Evolutionary conservation across 2,329 filamentous ascomycete genomes (phyloP), one percentile per base, ranked within the genome.

Genomic region (Exophiala calicioides): DNA sequence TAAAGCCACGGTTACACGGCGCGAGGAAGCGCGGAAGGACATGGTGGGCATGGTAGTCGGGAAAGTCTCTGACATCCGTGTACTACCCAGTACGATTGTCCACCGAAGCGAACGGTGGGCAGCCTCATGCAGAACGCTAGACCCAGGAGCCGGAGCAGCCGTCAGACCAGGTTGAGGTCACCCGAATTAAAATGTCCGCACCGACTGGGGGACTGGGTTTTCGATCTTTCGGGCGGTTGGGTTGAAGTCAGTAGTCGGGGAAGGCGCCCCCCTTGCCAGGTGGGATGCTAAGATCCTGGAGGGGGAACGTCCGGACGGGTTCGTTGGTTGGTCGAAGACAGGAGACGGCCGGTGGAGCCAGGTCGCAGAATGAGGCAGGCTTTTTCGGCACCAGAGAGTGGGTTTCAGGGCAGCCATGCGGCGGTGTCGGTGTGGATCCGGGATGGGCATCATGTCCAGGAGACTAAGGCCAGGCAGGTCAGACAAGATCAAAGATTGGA

Each of bases 51-150:
- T 34, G 39, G 38, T 43, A 52, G 47, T 49, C 51, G 30, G 31
- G 34, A 47, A 52, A 49, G 21, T 46, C 37, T 50, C 46, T 53
- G 47, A 54, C 54, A 56, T 56, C 54, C 54, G 50, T 36, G 46
- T 31, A 29, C 36, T 44, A 36, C 54, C 54, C 47, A 35, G 46
- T 31, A 29, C 36, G 47, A 36, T 44, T 51, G 50, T 42, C 51
- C 50, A 53, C 40, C 42, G 41, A 48, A 53, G 51, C 41, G 48
- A 50, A 38, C 31, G 30, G 47, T 47, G 51, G 54, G 32, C 48
- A 45, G 47, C 49, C 43, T 52, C 48, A 47, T 51, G 36, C 20
- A 41, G 10, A 42, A 40, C 54, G 51, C 54, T 57, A 57, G 43
- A 52, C 41, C 31, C 50, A 48, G 46, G 46, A 46, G 45, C 51